Evolutionary conservation across 2,329 filamentous ascomycete genomes (phyloP).

Genomic region (Colletotrichum spinosum): DNA sequence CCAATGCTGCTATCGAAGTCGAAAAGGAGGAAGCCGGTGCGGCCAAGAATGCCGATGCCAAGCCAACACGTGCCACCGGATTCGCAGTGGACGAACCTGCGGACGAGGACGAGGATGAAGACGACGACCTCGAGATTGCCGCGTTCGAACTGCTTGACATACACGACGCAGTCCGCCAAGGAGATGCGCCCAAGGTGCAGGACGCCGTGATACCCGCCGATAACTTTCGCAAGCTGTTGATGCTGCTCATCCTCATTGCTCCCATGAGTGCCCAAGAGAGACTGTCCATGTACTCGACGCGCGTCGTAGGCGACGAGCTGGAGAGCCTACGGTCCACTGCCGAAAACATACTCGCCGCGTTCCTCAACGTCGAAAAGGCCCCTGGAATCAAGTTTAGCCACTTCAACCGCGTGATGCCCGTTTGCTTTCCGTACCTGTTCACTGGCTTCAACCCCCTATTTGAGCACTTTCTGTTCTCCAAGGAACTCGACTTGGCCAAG

Average conservation of each 20-base stretch:
- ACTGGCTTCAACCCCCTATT: conserved; percentile 76
- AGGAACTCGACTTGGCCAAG: conserved; percentile 75
- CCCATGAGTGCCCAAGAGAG: conserved; percentile 74
- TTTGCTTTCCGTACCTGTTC: conserved; percentile 75
- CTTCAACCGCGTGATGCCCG: conserved; percentile 70
- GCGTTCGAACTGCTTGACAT: conserved; percentile 77
- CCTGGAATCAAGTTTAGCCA: conserved; percentile 72
- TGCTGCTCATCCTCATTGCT: conserved; percentile 75
- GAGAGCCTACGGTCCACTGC: conserved; percentile 70
- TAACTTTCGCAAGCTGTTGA: conserved; percentile 77
- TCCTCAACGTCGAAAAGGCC: conserved; percentile 72
- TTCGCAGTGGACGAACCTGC: conserved; percentile 60
- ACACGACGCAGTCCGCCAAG: conserved; percentile 68
- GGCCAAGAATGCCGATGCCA: conserved; percentile 34
- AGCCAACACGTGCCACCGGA: conserved; percentile 45
- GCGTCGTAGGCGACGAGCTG: conserved; percentile 67
- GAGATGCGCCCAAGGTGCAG: conserved; percentile 62
- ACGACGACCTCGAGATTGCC: conserved; percentile 75
- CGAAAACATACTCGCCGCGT: conserved; percentile 73
- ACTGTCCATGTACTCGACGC: conserved; percentile 69
- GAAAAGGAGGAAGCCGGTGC: conserved; percentile 12
- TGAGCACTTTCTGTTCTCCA: conserved; percentile 81
- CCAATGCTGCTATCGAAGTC: conserved; percentile 43
- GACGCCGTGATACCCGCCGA: conserved; percentile 79
- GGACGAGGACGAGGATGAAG: conserved; percentile 60